Percentiles rank a stretch among this genome's conserved stretches.
Conservation (phyloP, 345 rosid species). For the Isatis tinctoria region DNA sequence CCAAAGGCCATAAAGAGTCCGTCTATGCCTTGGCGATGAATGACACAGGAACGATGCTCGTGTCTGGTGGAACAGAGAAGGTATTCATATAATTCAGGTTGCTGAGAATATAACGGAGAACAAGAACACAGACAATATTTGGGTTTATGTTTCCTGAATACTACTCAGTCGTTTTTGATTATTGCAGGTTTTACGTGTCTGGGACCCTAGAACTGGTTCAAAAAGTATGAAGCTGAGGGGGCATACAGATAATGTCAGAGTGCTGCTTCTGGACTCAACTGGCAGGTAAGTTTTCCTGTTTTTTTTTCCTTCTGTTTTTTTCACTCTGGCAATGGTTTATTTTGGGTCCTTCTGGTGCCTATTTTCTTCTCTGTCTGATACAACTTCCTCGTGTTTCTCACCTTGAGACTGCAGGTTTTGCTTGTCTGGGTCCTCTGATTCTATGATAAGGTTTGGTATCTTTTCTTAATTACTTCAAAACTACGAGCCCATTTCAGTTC, state of each 20-base stretch:
- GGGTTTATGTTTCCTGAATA: constrained; percentile 7
- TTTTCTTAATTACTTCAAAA: constrained; percentile 1
- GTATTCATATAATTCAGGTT: constrained; percentile 34
- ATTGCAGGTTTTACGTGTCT: constrained; percentile 89
- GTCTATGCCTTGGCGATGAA: constrained; percentile 99
- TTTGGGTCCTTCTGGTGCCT: not conserved
- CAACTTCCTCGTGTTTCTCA: constrained; percentile 2
- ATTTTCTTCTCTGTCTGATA: constrained; percentile 10
- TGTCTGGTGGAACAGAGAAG: constrained; percentile 99
- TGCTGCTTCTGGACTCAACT: constrained; percentile 84
- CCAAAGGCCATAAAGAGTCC: constrained; percentile 99
- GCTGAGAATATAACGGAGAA: not conserved
- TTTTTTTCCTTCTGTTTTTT: not conserved
- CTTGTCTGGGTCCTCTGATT: constrained; percentile 98
- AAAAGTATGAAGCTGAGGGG: constrained; percentile 97
- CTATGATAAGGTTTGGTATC: constrained; percentile 83
- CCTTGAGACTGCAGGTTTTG: constrained; percentile 65
- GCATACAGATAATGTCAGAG: constrained; percentile 93
- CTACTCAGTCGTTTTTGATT: constrained; percentile 12
- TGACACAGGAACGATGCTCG: constrained; percentile 82
- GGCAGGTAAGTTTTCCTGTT: constrained; percentile 61
- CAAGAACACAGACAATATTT: not conserved
- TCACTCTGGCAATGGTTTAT: not conserved
- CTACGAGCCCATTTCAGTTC: not conserved
- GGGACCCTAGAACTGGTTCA: constrained; percentile 98